Evolutionary conservation across 495 filamentous ascomycete genomes (phyloP), one percentile per base, ranked within the genome.

Genomic region (Penicillium subrubescens): DNA sequence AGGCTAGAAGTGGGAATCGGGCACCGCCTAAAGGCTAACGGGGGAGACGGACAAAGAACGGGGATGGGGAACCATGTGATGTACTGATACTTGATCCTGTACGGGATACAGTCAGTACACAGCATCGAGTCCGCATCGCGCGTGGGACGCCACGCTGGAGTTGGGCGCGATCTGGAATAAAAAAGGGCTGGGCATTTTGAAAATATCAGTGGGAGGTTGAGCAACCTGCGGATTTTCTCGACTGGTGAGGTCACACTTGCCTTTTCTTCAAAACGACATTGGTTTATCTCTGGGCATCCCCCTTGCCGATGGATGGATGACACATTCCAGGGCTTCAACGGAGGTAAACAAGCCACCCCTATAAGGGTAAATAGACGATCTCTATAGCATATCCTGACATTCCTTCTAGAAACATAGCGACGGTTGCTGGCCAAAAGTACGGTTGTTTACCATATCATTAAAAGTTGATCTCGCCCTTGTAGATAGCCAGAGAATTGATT

Each of bases 381-480:
- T 55, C 52, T 23, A 51, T n/a, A 4, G 23, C 12, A 33, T 43
- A 29, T 31, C 41, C n/a, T 31, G 4, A 33, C 61, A 63, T 63
- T 63, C 29, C 41, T 63, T 63, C 61, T 63, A 41, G 61, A 63
- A 63, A 54, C 56, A 57, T 51, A 63, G n/a, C 54, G 15, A 41
- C 15, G 61, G 61, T 63, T 63, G 61, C 61, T 63, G 23, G 8
- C 33, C 15, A 43, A 39, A 33, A 62, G 25, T 21, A 44, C 35
- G 23, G 25, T 31, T 59, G 41, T 44, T 44, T 48, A 61, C 33
- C 44, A 35, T 33, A 53, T 61, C 12, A 53, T 48, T 29, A 31
- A 52, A 29, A 10, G 5, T 48, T 2, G 48, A 15, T 31, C 29
- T 31, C 12, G 25, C 25, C 19, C 46, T 25, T 11, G 23, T 12